Percentiles rank a stretch among this genome's conserved stretches.
These are phyloP conservation scores for Linnemannia elongata DNA, from an alignment of 192 early-diverging fungal species.

Conservation along the genomic window DNA sequence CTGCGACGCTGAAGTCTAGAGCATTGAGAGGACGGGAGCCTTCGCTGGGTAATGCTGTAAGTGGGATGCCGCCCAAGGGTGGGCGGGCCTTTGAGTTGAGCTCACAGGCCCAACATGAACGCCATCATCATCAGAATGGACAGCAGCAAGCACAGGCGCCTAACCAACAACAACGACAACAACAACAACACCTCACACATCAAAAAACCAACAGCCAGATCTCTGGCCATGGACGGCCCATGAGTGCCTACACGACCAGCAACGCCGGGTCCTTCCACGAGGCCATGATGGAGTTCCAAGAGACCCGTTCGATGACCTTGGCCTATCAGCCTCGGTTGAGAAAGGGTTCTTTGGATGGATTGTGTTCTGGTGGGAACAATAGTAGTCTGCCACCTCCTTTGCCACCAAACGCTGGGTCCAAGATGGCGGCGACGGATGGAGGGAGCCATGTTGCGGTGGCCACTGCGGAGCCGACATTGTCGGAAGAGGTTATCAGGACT, in stretches of 20 bases:
- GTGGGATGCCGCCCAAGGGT: not conserved
- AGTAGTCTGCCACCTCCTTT: not conserved
- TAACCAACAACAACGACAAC: not conserved
- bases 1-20: not conserved
- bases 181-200: not conserved
- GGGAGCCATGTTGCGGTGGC: not conserved
- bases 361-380: not conserved
- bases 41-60: slow-evolving; percentile 1
- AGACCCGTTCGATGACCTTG: slow-evolving; percentile 18
- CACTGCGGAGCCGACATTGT: not conserved
- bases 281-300: slow-evolving; percentile 15
- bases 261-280: slow-evolving; percentile 24
- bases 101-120: slow-evolving; percentile 25
- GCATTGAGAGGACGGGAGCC: slow-evolving; percentile 10
- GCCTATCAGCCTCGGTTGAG: slow-evolving; percentile 17
- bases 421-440: not conserved
- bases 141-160: not conserved
- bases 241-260: slow-evolving; percentile 33
- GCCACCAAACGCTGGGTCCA: not conserved
- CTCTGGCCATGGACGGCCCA: slow-evolving; percentile 10
- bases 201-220: not conserved
- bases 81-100: slow-evolving; percentile 22
- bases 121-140: not conserved
- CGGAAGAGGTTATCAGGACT: not conserved
- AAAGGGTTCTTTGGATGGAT: not conserved